These are phyloP conservation scores for Aspergillus saccharolyticus DNA, from an alignment of 495 filamentous ascomycete species.

Conservation along the genomic window DNA sequence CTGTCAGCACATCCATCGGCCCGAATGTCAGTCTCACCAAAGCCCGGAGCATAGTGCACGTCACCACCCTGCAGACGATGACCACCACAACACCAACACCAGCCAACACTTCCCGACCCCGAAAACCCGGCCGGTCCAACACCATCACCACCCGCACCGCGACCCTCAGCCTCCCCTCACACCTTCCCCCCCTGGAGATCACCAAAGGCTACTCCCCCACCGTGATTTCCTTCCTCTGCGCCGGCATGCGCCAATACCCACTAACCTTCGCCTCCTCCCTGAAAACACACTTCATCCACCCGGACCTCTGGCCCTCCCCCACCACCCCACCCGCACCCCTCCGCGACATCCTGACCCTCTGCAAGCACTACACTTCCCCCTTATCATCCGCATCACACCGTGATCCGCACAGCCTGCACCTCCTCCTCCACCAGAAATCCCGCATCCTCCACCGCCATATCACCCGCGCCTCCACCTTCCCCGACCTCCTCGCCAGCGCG, in stretches of 20 bases:
- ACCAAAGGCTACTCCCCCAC: conserved; percentile 20
- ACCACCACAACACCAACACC: too few species aligned
- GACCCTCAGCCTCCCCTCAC: conserved; percentile 6
- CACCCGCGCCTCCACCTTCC: conserved; percentile 22
- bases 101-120: not conserved
- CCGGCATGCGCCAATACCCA: conserved; percentile 19
- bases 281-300: conserved; percentile 36
- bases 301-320: conserved; percentile 24
- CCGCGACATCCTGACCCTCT: conserved; percentile 22
- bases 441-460: conserved; percentile 13
- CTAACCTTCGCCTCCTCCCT: conserved; percentile 14
- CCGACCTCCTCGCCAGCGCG: conserved; percentile 32
- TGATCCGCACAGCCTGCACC: conserved; percentile 13
- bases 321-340: conserved; percentile 24
- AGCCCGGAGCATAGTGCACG: not conserved
- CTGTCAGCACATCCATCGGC: conserved; percentile 1
- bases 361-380: conserved; percentile 17
- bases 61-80: not conserved
- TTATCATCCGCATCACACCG: not conserved
- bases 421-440: conserved; percentile 22
- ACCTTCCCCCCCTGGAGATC: conserved; percentile 23
- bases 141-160: not conserved
- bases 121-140: not conserved
- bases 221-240: conserved; percentile 21
- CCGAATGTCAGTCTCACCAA: not conserved